phyloP scores from a whole-genome alignment of 1,139 yeast species.

The Pichia sp. region DNA sequence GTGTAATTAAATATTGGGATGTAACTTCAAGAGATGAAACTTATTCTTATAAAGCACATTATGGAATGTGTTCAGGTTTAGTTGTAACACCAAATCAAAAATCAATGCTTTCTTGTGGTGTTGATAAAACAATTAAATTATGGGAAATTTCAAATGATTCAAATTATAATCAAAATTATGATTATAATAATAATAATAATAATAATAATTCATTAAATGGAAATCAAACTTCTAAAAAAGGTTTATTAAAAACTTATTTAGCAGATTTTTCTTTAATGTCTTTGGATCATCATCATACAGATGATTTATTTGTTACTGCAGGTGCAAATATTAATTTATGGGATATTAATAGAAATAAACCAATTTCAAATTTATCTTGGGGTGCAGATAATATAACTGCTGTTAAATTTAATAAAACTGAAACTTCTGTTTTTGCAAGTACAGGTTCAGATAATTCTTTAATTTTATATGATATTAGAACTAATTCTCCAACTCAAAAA shows the following conservation, averaged over 20 bases:
- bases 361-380: constrained; percentile 79
- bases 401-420: constrained; percentile 85
- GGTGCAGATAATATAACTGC: constrained; percentile 86
- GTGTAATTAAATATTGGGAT: constrained; percentile 91
- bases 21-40: constrained; percentile 66
- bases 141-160: constrained; percentile 59
- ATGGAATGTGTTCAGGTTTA: constrained; percentile 83
- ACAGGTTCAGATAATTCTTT: constrained; percentile 90
- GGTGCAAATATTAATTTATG: constrained; percentile 85
- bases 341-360: constrained; percentile 77
- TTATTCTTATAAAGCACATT: constrained; percentile 79
- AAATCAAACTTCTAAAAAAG: constrained; percentile 28
- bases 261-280: constrained; percentile 84
- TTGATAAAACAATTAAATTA: constrained; percentile 80
- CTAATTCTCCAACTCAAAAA: constrained; percentile 90
- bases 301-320: constrained; percentile 79
- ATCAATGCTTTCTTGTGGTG: constrained; percentile 73
- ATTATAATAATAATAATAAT: constrained; percentile 29
- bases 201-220: constrained; percentile 1
- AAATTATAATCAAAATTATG: constrained; percentile 22
- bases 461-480: constrained; percentile 83
- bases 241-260: constrained; percentile 65
- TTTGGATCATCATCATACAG: constrained; percentile 77
- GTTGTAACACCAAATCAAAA: constrained; percentile 66
- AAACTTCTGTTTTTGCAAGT: constrained; percentile 81